Base-by-base conservation (phyloP, 1,139 yeast genomes). In the Blastobotrys arbuscula region DNA sequence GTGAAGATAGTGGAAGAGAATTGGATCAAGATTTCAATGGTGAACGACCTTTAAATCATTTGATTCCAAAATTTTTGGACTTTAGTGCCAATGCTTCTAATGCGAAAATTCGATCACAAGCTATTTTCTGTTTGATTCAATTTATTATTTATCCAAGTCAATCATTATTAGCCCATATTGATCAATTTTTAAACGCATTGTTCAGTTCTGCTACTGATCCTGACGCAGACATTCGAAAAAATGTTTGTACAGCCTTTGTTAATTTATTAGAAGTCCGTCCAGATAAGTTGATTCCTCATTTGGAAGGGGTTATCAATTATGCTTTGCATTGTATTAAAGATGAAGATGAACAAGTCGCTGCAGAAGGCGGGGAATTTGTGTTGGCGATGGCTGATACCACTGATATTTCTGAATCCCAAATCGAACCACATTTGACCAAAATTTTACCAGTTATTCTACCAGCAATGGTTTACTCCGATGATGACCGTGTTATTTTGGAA, bases 281-380 rank as follows among this genome's bases (percentile, higher is more conserved):
- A 1, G 95, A 87, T 59, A 84, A 84, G 63, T 71, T 92, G 43
- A 68, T 77, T 45, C 90, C 92, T 9, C 95, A 90, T 63, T 67
- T 92, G 51, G 81, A 77, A 50, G 97, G 97, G 4, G 89, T 92
- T 16, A 78, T 92, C 45, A 79, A 82, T 57, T 92, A 86, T 69
- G 82, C 92, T 62, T 68, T 88, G 50, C 97, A 90, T 65, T 78
- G 90, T 54, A 81, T 92, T 71, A 77, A 78, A 53, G 81, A 77
- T 55, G 68, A 70, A 9, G 80, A 81, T 54, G 94, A 85, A 54
- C 82, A 76, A 49, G 94, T 89, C 37, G 85, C 96, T 0, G 72
- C 89, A 45, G 96, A 89, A 64, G 97, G 96, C 2, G 88, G 96
- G 67, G 98, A 92, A 68, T 89, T 92, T 59, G 71, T 94, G 54